Evolutionary conservation across 495 filamentous ascomycete species (phyloP), one percentile per base, ranked within the genome.

Genomic region (Cetradonia linearis): DNA sequence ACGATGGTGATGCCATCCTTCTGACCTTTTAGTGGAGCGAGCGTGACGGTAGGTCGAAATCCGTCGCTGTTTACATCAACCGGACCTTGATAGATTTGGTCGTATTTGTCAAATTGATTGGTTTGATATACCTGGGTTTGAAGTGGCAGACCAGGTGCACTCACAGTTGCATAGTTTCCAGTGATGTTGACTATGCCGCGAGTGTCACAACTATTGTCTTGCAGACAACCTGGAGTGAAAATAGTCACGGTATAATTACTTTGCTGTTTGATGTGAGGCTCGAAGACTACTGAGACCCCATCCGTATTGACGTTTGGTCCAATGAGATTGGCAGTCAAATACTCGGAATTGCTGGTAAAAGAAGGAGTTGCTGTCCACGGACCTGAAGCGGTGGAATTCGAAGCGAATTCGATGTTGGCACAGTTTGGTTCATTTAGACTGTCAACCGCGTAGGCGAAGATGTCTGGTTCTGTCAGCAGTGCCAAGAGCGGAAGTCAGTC

Each of bases 61-160:
- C 77, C 78, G 63, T 76, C 77, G 36, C 83, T 85, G 63, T 77
- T 84, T 33, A 83, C 83, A 67, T 97, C 90, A 58, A 99, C 83
- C 61, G 80, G 81, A 9, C 91, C 94, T 60, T 82, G 83, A 70
- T 91, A 95, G 60, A 97, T 82, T 58, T 85, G 82, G 67, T 97
- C 94, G 64, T 93, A 95, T 72, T 97, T 99, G 73, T 96, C 89
- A 68, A 84, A 89, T 64, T 89, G 73, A 71, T 97, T 97, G 20
- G 90, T 95, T 73, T 99, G 94, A 68, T 78, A 92, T 14, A 94
- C 70, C 16, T 73, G 36, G 0, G 78, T 72, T 18, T 77, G 68
- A 13, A 76, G 60, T 31, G 79, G 72, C 58, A 74, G 61, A 9
- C 70, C 62, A 11, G 68, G 55, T 42, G 66, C 65, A 36, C 79